Percentiles rank a stretch among this genome's conserved stretches.
phyloP scores from a whole-genome alignment of 2,329 filamentous ascomycete genomes.

The Cladophialophora carrionii region DNA sequence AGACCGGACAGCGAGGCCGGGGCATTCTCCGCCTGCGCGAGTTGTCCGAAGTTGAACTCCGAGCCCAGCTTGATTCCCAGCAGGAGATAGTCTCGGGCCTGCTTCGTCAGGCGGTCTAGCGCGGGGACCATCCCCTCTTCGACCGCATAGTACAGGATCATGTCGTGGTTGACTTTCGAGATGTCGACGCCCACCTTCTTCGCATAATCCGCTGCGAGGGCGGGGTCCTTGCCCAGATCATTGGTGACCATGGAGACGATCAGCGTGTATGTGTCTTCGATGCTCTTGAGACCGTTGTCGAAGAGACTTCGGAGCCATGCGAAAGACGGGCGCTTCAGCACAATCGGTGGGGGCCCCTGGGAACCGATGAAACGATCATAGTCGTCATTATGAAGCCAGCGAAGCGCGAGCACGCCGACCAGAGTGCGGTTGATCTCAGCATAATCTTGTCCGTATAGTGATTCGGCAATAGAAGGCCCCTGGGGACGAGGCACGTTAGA shows the following conservation, averaged over 20 bases:
- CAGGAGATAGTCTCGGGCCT: slow-evolving; percentile 39
- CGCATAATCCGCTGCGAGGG: slow-evolving; percentile 39
- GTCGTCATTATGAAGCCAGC: slow-evolving; percentile 44
- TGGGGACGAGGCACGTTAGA: slow-evolving; percentile 19
- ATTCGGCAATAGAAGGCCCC: slow-evolving; percentile 40
- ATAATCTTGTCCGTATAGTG: slow-evolving; percentile 41
- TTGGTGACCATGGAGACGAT: slow-evolving; percentile 45
- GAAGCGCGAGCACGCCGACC: slow-evolving; percentile 44
- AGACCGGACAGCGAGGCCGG: slow-evolving; percentile 41
- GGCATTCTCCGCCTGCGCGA: slow-evolving; percentile 47
- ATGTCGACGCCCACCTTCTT: slow-evolving; percentile 17
- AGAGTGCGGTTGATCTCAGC: slow-evolving; percentile 48
- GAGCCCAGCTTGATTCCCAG: slow-evolving; percentile 44
- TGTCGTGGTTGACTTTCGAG: slow-evolving; percentile 42
- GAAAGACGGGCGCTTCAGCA: slow-evolving; percentile 41
- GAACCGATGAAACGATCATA: slow-evolving; percentile 42
- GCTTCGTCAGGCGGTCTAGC: slow-evolving; percentile 37
- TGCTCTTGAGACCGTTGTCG: slow-evolving; percentile 20
- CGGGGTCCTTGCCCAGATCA: slow-evolving; percentile 46
- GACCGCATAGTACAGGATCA: slow-evolving; percentile 42
- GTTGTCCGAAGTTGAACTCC: slow-evolving; percentile 46
- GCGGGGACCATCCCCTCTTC: slow-evolving; percentile 39
- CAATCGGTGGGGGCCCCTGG: slow-evolving; percentile 35
- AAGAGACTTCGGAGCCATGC: slow-evolving; percentile 38
- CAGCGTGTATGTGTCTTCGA: slow-evolving; percentile 40